phyloP scores from a whole-genome alignment of 2,329 filamentous ascomycete genomes.

The Ploettnerulaceae sp. region DNA sequence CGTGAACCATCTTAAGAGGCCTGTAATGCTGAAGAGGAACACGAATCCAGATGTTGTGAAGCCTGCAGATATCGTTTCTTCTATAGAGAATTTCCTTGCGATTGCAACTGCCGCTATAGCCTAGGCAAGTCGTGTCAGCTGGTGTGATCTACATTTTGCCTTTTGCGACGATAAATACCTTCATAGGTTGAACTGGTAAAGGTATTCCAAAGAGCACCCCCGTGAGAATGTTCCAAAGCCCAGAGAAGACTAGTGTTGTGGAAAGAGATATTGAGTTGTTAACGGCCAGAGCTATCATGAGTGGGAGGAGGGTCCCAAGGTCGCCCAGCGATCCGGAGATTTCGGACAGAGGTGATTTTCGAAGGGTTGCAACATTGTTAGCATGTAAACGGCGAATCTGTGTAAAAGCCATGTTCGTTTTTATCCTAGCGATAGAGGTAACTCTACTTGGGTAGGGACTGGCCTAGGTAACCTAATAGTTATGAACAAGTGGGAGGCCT shows the following conservation, averaged over 20 bases:
- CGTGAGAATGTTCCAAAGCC: conserved; percentile 79
- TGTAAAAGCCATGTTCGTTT: conserved; percentile 18
- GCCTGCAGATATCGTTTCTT: conserved; percentile 76
- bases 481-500: background rate
- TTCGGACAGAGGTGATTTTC: conserved; percentile 59
- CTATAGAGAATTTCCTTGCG: conserved; percentile 57
- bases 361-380: conserved; percentile 54
- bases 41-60: conserved; percentile 72
- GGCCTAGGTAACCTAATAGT: no score
- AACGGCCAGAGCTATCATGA: conserved; percentile 79
- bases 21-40: conserved; percentile 71
- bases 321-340: conserved; percentile 87
- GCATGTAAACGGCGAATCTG: conserved; percentile 25
- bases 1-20: conserved; percentile 70
- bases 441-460: no score
- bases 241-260: conserved; percentile 82
- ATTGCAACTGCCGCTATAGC: conserved; percentile 92
- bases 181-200: conserved; percentile 85
- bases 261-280: conserved; percentile 76
- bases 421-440: background rate
- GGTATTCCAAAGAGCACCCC: conserved; percentile 82
- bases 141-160: conserved; percentile 7
- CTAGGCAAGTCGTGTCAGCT: conserved; percentile 42
- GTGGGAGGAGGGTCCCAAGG: conserved; percentile 80
- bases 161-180: no score